Base-by-base conservation (phyloP, 345 rosid species). In the Psidium friedrichsthalianum region DNA sequence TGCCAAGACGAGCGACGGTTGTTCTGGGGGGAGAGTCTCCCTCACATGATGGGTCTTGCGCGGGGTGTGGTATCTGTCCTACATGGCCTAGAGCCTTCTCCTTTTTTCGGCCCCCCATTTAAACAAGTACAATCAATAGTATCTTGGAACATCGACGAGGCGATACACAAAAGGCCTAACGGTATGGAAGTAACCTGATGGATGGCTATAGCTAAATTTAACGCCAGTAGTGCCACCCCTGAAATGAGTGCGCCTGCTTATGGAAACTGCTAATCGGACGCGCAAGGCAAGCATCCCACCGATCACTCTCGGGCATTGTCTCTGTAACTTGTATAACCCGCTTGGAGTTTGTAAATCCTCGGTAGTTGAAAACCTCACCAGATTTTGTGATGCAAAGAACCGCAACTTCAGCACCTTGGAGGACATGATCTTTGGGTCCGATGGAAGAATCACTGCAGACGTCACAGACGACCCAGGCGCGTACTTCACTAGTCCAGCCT, bases 371-470 rank as follows among this genome's bases (percentile, higher is more conserved):
- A 44, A 97, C 98, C 88, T 97, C 98, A 32, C 99, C 98, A 0
- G 98, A 91, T 88, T 94, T 97, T 16, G 99, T 95, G 90, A 97
- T 97, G 90, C 99, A 97, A 32, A 97, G 98, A 82, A 95, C 99
- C 15, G 98, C 99, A 49, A 96, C 99, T 91, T 97, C 99, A 22
- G 99, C 98, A 82, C 99, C 98, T 94, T 96, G 93, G 78, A 95
- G 92, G 83, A 95, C 90, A 89, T 97, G 99, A 87, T 96, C 99
- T 90, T 97, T 97, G 84, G 98, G 99, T 85, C 98, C 98, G 83
- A 97, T 91, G 36, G 98, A 95, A 84, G 95, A 95, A 92, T 97
- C 98, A 5, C 90, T 95, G 86, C 98, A 97, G 51, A 94, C 96
- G 90, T 97, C 98, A 86, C 98, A 97, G 82, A 97, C 95, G 85